Evolutionary conservation across 805 yeast genomes (phyloP).

Genomic region (Wickerhamiella parazyma): DNA sequence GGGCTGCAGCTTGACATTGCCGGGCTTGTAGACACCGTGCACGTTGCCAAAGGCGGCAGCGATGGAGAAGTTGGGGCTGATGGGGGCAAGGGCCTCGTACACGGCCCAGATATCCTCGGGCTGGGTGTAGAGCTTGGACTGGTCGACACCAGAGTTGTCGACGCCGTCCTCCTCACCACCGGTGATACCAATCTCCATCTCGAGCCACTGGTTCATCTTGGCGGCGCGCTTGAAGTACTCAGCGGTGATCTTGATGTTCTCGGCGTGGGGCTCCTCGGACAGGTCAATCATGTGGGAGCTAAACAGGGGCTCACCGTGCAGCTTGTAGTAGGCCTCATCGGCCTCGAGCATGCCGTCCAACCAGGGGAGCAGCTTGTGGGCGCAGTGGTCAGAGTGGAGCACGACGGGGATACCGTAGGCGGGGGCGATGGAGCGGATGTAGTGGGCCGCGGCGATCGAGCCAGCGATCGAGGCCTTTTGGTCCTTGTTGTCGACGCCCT

Average conservation of each 20-base stretch:
- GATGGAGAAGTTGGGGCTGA: conserved; percentile 95
- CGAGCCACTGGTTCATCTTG: conserved; percentile 93
- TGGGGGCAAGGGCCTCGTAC: conserved; percentile 75
- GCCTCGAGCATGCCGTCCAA: conserved; percentile 95
- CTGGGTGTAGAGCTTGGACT: conserved; percentile 79
- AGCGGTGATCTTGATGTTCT: conserved; percentile 87
- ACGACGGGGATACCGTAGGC: conserved; percentile 92
- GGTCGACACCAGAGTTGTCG: conserved; percentile 86
- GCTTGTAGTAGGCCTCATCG: conserved; percentile 81
- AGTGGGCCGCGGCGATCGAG: conserved; percentile 94
- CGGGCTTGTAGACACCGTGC: conserved; percentile 99
- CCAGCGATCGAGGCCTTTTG: conserved; percentile 93
- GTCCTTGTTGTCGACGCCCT: conserved; percentile 89
- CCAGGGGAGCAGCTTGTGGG: conserved; percentile 96
- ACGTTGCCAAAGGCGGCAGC: conserved; percentile 99
- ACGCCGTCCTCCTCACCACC: conserved; percentile 99
- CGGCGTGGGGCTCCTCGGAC: conserved; percentile 92
- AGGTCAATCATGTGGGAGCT: conserved; percentile 98
- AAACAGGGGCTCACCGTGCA: conserved; percentile 88
- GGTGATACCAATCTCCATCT: conserved; percentile 99
- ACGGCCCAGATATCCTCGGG: conserved; percentile 92
- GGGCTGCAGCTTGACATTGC: conserved; percentile 90
- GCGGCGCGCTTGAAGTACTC: conserved; percentile 90
- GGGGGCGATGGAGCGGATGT: conserved; percentile 93
- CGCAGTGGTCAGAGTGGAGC: conserved; percentile 98